A percentile compares a stretch with the other conserved stretches of the same genome.
Conservation (phyloP, 2,329 filamentous ascomycete species). For the Alternaria triticina region DNA sequence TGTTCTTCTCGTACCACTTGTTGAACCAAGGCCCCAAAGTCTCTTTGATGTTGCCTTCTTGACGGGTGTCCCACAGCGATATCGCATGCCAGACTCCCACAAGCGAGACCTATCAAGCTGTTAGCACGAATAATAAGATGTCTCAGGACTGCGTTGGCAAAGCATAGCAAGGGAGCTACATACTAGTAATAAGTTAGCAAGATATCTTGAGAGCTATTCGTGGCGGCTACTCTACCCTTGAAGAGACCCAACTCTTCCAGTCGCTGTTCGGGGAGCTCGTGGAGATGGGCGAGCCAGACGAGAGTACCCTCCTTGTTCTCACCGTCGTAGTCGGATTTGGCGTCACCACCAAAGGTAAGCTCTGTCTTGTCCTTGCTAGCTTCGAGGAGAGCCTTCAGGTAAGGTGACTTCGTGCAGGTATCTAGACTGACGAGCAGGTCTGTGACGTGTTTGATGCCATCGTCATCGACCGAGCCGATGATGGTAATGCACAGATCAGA, state of each 20-base stretch:
- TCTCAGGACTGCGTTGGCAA: no score
- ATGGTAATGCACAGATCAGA: conserved; percentile 16
- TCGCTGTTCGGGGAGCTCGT: conserved; percentile 11
- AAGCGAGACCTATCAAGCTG: conserved; percentile 5
- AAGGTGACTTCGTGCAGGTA: conserved; percentile 11
- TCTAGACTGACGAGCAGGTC: conserved; percentile 11
- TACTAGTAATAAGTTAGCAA: no score
- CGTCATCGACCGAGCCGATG: conserved; percentile 5
- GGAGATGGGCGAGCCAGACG: conserved; percentile 18
- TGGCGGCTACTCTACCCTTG: neutral
- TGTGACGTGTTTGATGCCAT: conserved; percentile 15
- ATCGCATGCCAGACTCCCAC: conserved; percentile 20
- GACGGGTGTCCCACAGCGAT: conserved; percentile 2
- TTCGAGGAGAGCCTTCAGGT: conserved; percentile 7
- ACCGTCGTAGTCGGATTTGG: conserved; percentile 8
- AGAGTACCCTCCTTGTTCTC: conserved; percentile 16
- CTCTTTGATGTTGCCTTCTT: conserved; percentile 7
- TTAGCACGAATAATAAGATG: no score
- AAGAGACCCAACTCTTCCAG: conserved; percentile 15
- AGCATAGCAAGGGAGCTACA: no score
- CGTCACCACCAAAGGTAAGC: conserved; percentile 15
- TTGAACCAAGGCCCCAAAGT: conserved; percentile 17
- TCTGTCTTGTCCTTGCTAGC: conserved; percentile 6
- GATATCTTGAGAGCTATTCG: no score
- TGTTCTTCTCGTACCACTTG: conserved; percentile 12